Evolutionary conservation across 352 stramenopile genomes (phyloP).

Genomic region (Chrysophaeum taylorii): DNA sequence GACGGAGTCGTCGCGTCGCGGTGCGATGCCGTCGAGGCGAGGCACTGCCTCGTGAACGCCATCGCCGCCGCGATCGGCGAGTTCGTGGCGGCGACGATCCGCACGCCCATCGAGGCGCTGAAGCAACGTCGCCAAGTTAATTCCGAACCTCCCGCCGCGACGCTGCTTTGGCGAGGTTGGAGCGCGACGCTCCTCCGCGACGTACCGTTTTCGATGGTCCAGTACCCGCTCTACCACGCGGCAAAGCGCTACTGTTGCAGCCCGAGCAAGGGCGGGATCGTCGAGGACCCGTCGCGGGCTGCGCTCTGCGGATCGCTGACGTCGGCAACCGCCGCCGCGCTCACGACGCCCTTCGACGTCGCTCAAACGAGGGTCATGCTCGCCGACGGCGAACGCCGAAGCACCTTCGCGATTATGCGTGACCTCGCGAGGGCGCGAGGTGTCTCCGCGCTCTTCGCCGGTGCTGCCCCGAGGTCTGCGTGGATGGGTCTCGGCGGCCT

Average conservation of each 20-base stretch:
- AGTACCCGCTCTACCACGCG: neutral
- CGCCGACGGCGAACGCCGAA: neutral
- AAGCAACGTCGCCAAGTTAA: neutral
- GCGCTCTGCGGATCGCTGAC: neutral
- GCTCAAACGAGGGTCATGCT: neutral
- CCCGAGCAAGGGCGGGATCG: neutral
- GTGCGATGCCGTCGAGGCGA: neutral
- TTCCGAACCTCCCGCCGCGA: neutral
- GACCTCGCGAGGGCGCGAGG: neutral
- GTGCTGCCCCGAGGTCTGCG: neutral
- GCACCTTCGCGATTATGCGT: no score
- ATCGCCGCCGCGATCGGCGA: neutral
- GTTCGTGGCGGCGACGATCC: neutral
- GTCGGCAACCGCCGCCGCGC: neutral
- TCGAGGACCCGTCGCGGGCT: neutral
- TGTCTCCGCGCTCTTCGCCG: neutral
- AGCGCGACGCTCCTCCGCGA: neutral
- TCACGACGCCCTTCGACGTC: constrained; percentile 5
- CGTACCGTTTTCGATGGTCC: neutral
- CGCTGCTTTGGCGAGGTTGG: neutral
- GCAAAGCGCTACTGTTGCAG: neutral
- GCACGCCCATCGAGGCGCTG: neutral
- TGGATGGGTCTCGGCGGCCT: neutral
- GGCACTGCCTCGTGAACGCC: neutral
- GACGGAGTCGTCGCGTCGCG: neutral